phyloP scores from a whole-genome alignment of 306 rosid species.

The Purshia tridentata region DNA sequence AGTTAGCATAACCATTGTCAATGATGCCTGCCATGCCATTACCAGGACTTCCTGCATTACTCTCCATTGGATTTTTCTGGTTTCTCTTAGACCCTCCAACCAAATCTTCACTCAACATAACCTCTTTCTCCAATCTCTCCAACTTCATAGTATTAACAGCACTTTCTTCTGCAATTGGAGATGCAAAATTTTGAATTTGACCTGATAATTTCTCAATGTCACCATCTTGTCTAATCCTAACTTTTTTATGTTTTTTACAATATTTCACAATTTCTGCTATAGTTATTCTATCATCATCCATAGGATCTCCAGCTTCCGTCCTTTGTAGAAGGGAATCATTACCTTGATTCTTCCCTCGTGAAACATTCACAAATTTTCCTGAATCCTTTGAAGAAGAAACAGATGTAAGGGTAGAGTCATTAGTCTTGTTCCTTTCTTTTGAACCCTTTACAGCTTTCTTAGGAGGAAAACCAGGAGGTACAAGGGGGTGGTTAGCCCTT shows the following conservation, averaged over 20 bases:
- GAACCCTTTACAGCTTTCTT: neutral
- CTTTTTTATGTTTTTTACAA: neutral
- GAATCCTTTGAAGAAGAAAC: conserved; percentile 1
- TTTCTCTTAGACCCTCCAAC: neutral
- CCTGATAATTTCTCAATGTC: neutral
- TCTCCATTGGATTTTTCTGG: neutral
- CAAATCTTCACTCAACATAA: too few species aligned
- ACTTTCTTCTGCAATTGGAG: neutral
- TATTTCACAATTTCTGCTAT: neutral
- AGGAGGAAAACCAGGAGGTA: neutral
- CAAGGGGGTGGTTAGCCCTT: neutral
- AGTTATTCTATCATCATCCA: neutral
- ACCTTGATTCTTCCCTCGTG: too few species aligned
- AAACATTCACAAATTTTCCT: too few species aligned
- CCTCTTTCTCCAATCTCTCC: neutral
- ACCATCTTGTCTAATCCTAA: neutral
- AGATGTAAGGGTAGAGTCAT: neutral
- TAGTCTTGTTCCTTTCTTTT: neutral
- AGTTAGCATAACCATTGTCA: neutral
- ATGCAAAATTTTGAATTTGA: neutral
- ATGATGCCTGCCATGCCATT: neutral
- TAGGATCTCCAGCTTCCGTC: neutral
- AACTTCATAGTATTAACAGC: neutral
- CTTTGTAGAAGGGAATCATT: too few species aligned
- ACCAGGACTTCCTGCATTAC: neutral